Base-by-base conservation (phyloP, 192 early-diverging fungal species). In the Pilobolus umbonatus region DNA sequence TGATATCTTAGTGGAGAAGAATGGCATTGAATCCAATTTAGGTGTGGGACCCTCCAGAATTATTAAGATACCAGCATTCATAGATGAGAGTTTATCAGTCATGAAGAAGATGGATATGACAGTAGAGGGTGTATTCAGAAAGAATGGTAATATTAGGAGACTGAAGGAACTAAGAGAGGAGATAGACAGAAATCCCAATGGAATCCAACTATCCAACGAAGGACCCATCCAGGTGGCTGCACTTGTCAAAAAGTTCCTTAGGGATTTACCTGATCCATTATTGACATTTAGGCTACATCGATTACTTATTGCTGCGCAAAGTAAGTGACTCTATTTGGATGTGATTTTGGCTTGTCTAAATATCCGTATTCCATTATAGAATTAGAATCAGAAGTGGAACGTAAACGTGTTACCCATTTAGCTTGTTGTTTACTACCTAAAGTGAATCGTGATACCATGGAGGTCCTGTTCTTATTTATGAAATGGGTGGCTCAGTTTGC, bases 131-230 rank as follows among this genome's bases (percentile, higher is more conserved):
- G 91, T 98, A 5, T 99, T 99, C 78, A 77, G 96, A 57, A 98
- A 98, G 74, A 99, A 98, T 66, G 96, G 96, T 2, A 99, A 99
- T 60, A 96, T 99, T 64, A 72, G 92, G 51, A 76, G 90, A n/a
- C 75, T 99, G 39, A 95, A 95, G 50, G 89, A 90, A 24, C 61
- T 93, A 17, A 81, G 84, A 6, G 95, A 96, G 39, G 68, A 80
- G 0, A 85, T 98, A 26, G 96, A 99, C 68, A 82, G 79, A 66
- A 84, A 97, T 69, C 88, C 86, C 6, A 86, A 86, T 15, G 59
- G 76, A 0, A 81, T 92, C 14, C 85, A 90, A 46, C 65, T 94
- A 35, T 68, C 71, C 15, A 81, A 87, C 38, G 88, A 88, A 15
- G 87, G 85, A 29, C 81, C 90, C 5, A 84, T 99, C 39, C 95